Conservation (phyloP, 495 filamentous ascomycete species). For the Pyronema omphalodes region DNA sequence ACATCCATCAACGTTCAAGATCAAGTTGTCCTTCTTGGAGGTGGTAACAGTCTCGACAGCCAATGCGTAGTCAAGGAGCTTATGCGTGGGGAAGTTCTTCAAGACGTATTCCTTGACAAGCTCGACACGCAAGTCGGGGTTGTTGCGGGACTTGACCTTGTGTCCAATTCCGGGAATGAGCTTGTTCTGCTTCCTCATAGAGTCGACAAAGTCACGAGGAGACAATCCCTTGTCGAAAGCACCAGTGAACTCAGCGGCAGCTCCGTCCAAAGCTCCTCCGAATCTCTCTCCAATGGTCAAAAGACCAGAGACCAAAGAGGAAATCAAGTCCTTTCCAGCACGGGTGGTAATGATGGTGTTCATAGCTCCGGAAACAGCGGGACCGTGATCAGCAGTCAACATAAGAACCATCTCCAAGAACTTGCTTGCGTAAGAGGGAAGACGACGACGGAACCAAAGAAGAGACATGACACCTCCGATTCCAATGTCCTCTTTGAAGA, state of each 20-base stretch:
- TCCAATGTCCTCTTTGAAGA: constrained; percentile 96
- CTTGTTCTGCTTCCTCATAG: constrained; percentile 98
- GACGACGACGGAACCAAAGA: constrained; percentile 96
- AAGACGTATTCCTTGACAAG: constrained; percentile 96
- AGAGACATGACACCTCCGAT: constrained; percentile 99
- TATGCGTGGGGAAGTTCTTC: constrained; percentile 90
- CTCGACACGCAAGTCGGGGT: constrained; percentile 98
- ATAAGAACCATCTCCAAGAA: constrained; percentile 99
- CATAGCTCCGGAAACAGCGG: constrained; percentile 97
- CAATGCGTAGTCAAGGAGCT: constrained; percentile 94
- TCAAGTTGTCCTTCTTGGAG: constrained; percentile 99
- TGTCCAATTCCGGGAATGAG: constrained; percentile 98
- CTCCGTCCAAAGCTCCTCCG: constrained; percentile 93
- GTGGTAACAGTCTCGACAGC: constrained; percentile 96
- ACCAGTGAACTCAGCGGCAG: constrained; percentile 95
- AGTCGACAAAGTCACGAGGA: constrained; percentile 97
- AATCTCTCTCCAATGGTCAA: constrained; percentile 96
- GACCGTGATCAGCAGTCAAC: constrained; percentile 97
- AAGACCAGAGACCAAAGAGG: constrained; percentile 82
- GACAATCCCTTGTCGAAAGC: constrained; percentile 95
- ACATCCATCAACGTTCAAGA: constrained; percentile 96
- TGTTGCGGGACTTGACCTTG: constrained; percentile 98
- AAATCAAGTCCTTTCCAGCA: constrained; percentile 97
- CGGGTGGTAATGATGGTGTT: constrained; percentile 99
- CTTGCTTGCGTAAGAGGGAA: constrained; percentile 88